Evolutionary conservation across 257 asterid genomes (phyloP).

Genomic region (Leonotis leonurus): DNA sequence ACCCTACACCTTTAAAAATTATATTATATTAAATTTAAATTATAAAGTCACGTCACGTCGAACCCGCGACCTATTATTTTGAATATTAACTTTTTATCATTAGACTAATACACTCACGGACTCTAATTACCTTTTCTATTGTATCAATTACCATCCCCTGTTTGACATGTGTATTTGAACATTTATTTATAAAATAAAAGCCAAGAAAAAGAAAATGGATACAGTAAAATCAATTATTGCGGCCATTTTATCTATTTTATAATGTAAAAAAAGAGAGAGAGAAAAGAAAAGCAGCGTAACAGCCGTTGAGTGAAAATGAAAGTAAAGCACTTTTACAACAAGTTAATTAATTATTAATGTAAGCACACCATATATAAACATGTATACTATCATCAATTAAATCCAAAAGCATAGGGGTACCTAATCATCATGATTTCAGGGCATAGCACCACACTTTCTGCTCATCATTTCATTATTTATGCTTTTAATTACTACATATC

Average conservation of each 20-base stretch:
- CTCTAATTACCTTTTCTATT: background rate
- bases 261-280: slow-evolving; percentile 22
- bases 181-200: too few species aligned
- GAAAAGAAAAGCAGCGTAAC: slow-evolving; percentile 36
- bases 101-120: too few species aligned
- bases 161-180: background rate
- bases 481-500: background rate
- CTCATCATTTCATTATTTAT: slow-evolving; percentile 10
- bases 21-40: too few species aligned
- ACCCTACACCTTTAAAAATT: too few species aligned
- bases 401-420: slow-evolving; percentile 37
- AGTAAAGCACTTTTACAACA: slow-evolving; percentile 55
- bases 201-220: background rate
- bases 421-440: slow-evolving; percentile 52
- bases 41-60: too few species aligned
- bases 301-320: slow-evolving; percentile 47
- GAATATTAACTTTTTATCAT: too few species aligned
- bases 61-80: too few species aligned
- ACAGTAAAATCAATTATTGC: slow-evolving; percentile 36
- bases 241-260: slow-evolving; percentile 17
- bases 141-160: background rate
- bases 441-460: slow-evolving; percentile 35
- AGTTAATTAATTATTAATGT: slow-evolving; percentile 18
- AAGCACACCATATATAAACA: slow-evolving; percentile 26
- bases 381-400: too few species aligned